Evolutionary conservation across 2,329 filamentous ascomycete genomes (phyloP), one percentile per base, ranked within the genome.

Genomic region (Aureobasidium sp.): DNA sequence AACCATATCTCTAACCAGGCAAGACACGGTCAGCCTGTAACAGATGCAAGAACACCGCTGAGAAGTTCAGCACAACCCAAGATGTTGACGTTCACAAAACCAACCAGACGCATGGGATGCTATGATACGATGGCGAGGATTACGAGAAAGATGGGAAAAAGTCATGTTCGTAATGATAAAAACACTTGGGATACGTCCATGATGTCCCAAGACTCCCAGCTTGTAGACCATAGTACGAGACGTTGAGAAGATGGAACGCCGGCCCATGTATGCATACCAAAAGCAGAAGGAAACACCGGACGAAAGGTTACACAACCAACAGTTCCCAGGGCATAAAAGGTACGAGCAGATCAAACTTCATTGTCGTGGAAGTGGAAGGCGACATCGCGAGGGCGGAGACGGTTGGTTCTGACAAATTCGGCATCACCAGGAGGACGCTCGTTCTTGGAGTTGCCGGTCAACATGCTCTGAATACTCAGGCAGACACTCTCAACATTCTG

Each of bases 391-490:
- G 93, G 90, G 40, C 93, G 81, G 65, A 86, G 82, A 27, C 84
- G 84, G 70, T 96, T 96, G 63, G 83, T 84, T 59, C 84, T 80
- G 27, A 96, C 91, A 69, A 99, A 97, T 11, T 94, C 88, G 60
- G 88, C 89, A 69, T 99, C 91, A 4, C 93, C 94, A 0, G 88
- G 87, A 0, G 94, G 94, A 35, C 94, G 81, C 75, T 97, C 92
- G 69, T 93, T 87, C 76, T 92, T 93, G 11, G 84, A 87, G 73
- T 99, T 99, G 63, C 93, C 91, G 1, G 94, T 96, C 70, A 99
- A 76, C 94, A 99, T 99, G 77, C 90, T 96, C 76, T 99, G 94
- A 59, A 99, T 83, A 74, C 90, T 95, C 84, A 99, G 94, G 78
- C 91, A 96, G 27, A 99, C 86, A 69, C 89, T 95, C 78, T 97